Evolutionary conservation across 345 rosid species (phyloP).

Genomic region (Syzygium aromaticum): DNA sequence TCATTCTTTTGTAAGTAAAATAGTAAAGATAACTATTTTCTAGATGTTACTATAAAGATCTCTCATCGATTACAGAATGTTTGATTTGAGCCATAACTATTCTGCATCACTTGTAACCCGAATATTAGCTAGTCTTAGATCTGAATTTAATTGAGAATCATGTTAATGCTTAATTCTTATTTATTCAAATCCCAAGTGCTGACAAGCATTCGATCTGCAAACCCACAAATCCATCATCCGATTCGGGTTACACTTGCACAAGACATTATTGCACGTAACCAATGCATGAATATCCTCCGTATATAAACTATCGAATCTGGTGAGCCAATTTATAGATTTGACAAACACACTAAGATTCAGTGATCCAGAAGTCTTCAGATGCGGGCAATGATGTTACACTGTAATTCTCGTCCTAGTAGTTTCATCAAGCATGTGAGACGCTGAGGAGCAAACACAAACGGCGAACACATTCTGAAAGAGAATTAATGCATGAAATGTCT

Average conservation of each 20-base stretch:
- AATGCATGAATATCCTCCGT: neutral
- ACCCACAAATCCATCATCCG: neutral
- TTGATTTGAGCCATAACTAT: neutral
- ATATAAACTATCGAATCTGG: neutral
- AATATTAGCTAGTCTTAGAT: neutral
- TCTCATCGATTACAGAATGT: rapidly evolving
- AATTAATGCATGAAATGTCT: neutral
- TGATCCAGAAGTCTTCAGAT: neutral
- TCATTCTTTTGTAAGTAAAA: neutral
- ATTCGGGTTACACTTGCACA: neutral
- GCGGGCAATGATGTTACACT: neutral
- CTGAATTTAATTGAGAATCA: neutral
- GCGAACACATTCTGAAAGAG: neutral
- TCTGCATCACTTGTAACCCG: rapidly evolving
- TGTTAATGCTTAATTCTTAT: neutral
- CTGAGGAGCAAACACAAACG: neutral
- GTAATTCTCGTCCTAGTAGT: neutral
- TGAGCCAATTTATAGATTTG: neutral
- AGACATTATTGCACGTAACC: neutral
- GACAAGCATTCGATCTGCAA: no score
- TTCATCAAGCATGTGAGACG: neutral
- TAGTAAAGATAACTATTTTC: neutral
- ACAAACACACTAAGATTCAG: neutral
- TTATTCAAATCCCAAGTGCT: neutral
- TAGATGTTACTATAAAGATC: rapidly evolving